phyloP scores from a whole-genome alignment of 2,329 filamentous ascomycete species.

The Colletotrichum liaoningense region DNA sequence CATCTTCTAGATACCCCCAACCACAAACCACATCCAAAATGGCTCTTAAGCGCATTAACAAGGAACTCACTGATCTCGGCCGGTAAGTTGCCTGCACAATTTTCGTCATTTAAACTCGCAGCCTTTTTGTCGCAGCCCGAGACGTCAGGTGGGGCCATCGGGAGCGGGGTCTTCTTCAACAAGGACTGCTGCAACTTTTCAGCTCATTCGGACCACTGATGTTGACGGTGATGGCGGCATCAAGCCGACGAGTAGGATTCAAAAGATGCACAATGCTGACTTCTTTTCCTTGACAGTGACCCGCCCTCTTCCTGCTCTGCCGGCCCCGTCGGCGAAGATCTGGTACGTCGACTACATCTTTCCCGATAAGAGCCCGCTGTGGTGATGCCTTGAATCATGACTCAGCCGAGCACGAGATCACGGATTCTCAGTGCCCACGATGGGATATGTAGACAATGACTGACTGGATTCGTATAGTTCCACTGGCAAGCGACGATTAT shows the following conservation, averaged over 20 bases:
- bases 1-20: slow-evolving; percentile 38
- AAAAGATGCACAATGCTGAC: slow-evolving; percentile 42
- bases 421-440: not conserved
- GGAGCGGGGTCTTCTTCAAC: slow-evolving; percentile 49
- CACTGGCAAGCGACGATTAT: slow-evolving; percentile 99
- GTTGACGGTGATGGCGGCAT: slow-evolving; percentile 3
- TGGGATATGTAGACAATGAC: not conserved
- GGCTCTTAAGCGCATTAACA: slow-evolving; percentile 95
- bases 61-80: slow-evolving; percentile 90
- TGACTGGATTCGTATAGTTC: slow-evolving; percentile 70
- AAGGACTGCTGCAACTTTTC: slow-evolving; percentile 23
- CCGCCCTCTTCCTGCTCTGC: slow-evolving; percentile 99
- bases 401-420: slow-evolving; percentile 40
- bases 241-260: not conserved
- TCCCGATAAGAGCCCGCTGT: slow-evolving; percentile 37
- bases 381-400: slow-evolving; percentile 31
- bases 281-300: slow-evolving; percentile 71
- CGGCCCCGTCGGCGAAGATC: slow-evolving; percentile 94
- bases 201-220: not conserved
- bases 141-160: slow-evolving; percentile 49
- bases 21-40: slow-evolving; percentile 59
- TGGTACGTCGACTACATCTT: slow-evolving; percentile 74
- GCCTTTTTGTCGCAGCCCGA: slow-evolving; percentile 40
- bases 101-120: slow-evolving; percentile 17
- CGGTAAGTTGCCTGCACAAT: slow-evolving; percentile 65